Evolutionary conservation across 192 early-diverging fungal genomes (phyloP).

Genomic region (Podila epicladia): DNA sequence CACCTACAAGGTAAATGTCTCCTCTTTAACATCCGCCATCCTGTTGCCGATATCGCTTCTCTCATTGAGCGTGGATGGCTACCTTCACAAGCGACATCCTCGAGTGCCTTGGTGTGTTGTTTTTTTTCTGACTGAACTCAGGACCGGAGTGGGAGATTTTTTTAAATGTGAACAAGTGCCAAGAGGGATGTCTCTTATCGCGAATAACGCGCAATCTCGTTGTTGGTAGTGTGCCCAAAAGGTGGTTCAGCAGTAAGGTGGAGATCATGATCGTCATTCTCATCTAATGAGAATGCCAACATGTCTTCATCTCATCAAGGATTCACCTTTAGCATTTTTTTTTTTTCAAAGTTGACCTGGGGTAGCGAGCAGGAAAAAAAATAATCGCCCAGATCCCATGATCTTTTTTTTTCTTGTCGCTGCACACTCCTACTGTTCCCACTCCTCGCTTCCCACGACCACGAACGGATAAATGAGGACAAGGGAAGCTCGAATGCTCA

Average conservation of each 20-base stretch:
- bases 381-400: constrained; percentile 2
- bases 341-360: constrained; percentile 3
- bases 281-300: not conserved
- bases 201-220: not conserved
- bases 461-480: not conserved
- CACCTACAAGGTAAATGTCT: constrained; percentile 41
- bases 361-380: constrained; percentile 3
- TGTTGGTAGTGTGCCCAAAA: not conserved
- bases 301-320: constrained; percentile 1
- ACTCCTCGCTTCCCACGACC: constrained; percentile 2
- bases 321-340: not conserved
- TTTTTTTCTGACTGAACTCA: not conserved
- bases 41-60: not conserved
- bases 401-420: not conserved
- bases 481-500: not conserved
- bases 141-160: not conserved
- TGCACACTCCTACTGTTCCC: not conserved
- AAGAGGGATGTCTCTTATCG: not conserved
- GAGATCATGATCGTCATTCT: not conserved
- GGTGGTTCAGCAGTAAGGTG: not conserved
- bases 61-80: not conserved
- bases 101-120: not conserved
- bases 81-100: too few relatives aligned
- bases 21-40: not conserved
- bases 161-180: not conserved